A percentile compares a stretch with the other conserved stretches of the same genome.
Evolutionary conservation across 176 grass and related monocot species (phyloP).

Genomic region (Carex pumila): DNA sequence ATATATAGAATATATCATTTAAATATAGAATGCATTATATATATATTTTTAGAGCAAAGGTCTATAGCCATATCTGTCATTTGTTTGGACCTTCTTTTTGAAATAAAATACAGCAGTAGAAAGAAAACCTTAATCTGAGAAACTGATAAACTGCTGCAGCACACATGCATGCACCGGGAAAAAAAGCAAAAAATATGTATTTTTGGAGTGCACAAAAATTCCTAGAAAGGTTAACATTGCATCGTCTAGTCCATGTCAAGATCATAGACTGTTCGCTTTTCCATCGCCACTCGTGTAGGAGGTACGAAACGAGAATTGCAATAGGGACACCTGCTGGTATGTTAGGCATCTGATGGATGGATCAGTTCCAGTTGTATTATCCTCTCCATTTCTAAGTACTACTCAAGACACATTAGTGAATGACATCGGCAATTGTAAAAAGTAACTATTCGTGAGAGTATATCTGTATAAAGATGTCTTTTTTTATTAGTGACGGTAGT

Average conservation of each 20-base stretch:
- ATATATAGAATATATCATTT: neutral
- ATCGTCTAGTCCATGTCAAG: slow-evolving; percentile 15
- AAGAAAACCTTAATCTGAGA: slow-evolving; percentile 5
- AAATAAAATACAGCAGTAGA: neutral
- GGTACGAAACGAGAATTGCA: slow-evolving; percentile 15
- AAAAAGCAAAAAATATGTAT: neutral
- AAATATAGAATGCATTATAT: no score
- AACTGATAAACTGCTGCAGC: neutral
- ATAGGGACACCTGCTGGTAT: neutral
- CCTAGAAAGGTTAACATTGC: slow-evolving; percentile 10
- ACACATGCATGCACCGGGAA: neutral
- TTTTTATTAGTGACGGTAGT: no score
- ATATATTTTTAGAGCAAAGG: neutral
- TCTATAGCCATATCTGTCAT: neutral
- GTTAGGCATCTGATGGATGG: slow-evolving; percentile 16
- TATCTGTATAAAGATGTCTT: no score
- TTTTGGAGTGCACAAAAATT: slow-evolving; percentile 11
- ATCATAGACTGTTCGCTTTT: slow-evolving; percentile 21
- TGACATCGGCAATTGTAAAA: no score
- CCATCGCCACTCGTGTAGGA: slow-evolving; percentile 2
- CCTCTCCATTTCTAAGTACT: neutral
- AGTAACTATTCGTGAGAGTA: no score
- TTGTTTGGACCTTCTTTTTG: neutral
- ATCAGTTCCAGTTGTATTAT: neutral
- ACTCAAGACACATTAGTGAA: neutral